A percentile compares a stretch with the other conserved stretches of the same genome.
phyloP scores from a whole-genome alignment of 2,329 filamentous ascomycete genomes.

The Rasamsonia emersonii region DNA sequence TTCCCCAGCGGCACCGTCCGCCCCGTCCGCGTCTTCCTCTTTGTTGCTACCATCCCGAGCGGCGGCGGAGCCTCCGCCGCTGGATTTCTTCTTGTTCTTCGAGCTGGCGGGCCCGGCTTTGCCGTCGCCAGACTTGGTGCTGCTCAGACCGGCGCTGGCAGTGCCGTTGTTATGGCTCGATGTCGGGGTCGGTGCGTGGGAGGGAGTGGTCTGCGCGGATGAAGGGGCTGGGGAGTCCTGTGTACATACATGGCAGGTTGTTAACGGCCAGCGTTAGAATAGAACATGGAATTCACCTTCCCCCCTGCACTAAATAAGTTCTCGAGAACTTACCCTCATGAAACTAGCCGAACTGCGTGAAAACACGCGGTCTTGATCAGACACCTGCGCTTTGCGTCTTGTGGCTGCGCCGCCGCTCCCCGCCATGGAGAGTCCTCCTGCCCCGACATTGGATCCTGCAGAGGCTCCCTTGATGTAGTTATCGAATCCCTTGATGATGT shows the following conservation, averaged over 20 bases:
- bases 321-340: slow-evolving; percentile 31
- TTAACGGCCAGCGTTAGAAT: too few relatives aligned
- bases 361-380: slow-evolving; percentile 40
- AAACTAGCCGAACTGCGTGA: slow-evolving; percentile 41
- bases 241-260: too few relatives aligned
- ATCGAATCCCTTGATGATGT: slow-evolving; percentile 96
- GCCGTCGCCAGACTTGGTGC: slow-evolving; percentile 18
- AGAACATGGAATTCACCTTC: too few relatives aligned
- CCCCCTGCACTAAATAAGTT: too few relatives aligned
- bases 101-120: slow-evolving; percentile 18
- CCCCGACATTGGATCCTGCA: slow-evolving; percentile 36
- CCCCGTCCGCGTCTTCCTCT: slow-evolving; percentile 28
- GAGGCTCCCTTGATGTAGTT: slow-evolving; percentile 89
- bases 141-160: slow-evolving; percentile 12
- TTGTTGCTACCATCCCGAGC: slow-evolving; percentile 17
- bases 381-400: slow-evolving; percentile 37
- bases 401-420: slow-evolving; percentile 14
- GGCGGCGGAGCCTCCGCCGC: slow-evolving; percentile 11
- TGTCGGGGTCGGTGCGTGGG: slow-evolving; percentile 38
- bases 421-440: slow-evolving; percentile 23
- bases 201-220: slow-evolving; percentile 39
- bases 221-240: slow-evolving; percentile 37
- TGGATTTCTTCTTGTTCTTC: slow-evolving; percentile 35
- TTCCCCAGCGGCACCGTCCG: slow-evolving; percentile 17
- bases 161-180: slow-evolving; percentile 26